Base-by-base conservation (phyloP, 2,329 filamentous ascomycete species). In the Calonectria pauciramosa region DNA sequence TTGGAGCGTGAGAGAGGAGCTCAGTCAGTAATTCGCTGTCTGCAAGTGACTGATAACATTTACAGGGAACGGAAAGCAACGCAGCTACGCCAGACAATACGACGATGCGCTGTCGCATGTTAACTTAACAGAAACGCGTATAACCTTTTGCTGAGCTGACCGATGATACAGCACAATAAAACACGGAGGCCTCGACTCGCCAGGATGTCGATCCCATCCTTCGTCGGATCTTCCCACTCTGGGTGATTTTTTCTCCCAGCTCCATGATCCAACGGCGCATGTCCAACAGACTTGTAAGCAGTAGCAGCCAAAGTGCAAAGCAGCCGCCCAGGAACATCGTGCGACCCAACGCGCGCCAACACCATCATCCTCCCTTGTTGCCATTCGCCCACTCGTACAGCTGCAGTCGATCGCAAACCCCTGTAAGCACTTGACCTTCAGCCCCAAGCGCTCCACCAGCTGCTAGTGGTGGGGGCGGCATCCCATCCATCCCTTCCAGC, bases 301-400 rank as follows among this genome's bases (percentile, higher is more conserved):
- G 56, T 30, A 63, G 56, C 16, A 26, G 36, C 14, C 26, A 38
- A 41, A 60, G 56, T 60, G 10, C n/a, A 9, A 41, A 63, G 16
- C 34, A 41, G 56, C 34, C 56, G 23, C 14, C 36, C 26, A 20
- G 56, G 34, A 26, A 26, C 36, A 26, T 41, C 14, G 23, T 63
- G 56, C 34, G 56, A 41, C 34, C 56, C 23, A 23, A 26, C 34
- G 3, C 28, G 56, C 56, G 38, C 38, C 60, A 49, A 14, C 23
- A 20, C 30, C 70, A 30, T 72, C 64, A 63, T 68, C 32, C 47
- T 49, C 71, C 47, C 49, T 7, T n/a, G 16, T 20, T 59, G 14
- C 56, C 34, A 72, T 72, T 72, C 56, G 71, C 56, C 56, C 26
- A 30, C 4, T 30, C 56, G 20, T 30, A 20, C 34, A 28, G 34